phyloP scores from a whole-genome alignment of 108 stramenopile genomes.

The Nannochloropsis oceanica region DNA sequence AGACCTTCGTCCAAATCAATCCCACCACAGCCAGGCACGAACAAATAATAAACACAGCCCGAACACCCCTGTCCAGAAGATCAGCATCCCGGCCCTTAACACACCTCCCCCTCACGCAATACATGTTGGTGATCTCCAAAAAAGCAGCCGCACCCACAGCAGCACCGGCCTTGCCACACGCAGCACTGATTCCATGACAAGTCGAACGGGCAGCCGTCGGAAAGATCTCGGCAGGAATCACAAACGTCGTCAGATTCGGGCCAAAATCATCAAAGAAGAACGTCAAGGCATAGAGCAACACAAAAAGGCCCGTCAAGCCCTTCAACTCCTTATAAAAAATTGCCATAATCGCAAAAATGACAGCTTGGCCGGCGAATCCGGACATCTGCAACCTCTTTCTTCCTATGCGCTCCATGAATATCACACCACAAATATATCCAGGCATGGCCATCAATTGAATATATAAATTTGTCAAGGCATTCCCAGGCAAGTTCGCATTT shows the following conservation, averaged over 20 bases:
- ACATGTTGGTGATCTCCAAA: neutral
- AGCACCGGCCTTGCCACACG: constrained; percentile 41
- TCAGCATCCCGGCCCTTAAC: neutral
- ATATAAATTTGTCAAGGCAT: constrained; percentile 12
- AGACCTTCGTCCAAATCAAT: neutral
- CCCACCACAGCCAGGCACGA: neutral
- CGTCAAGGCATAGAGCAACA: neutral
- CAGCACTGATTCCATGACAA: constrained; percentile 36
- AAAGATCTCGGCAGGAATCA: constrained; percentile 39
- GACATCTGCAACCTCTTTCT: constrained; percentile 35
- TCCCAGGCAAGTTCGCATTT: neutral
- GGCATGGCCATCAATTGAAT: constrained; percentile 31
- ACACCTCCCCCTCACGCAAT: neutral
- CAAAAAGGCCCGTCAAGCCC: neutral
- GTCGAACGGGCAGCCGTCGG: constrained; percentile 21
- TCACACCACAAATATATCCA: constrained; percentile 38
- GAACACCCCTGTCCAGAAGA: neutral
- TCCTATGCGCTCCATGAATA: constrained; percentile 34
- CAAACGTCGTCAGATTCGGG: constrained; percentile 35
- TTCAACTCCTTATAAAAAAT: neutral
- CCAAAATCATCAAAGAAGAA: constrained; percentile 11
- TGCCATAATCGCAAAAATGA: neutral
- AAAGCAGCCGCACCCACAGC: neutral
- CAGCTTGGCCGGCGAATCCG: constrained; percentile 3
- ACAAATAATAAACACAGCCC: neutral